These are phyloP conservation scores for Pterocarpus macrocarpus DNA, from an alignment of 306 rosid genomes.

Conservation along the genomic window DNA sequence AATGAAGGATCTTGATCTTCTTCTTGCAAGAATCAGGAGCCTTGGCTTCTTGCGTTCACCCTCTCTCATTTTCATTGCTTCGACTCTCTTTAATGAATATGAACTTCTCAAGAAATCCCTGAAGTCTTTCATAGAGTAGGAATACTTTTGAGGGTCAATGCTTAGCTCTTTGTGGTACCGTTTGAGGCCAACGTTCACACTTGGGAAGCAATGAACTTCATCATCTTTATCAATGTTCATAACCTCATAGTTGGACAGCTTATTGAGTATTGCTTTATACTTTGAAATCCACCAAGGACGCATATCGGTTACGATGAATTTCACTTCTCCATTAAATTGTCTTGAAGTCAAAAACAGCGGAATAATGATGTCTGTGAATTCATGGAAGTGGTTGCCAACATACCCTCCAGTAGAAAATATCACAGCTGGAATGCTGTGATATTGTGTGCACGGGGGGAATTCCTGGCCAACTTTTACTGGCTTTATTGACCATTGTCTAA, in stretches of 20 bases:
- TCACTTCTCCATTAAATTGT: constrained; percentile 74
- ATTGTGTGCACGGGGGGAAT: constrained; percentile 58
- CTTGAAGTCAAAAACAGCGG: constrained; percentile 79
- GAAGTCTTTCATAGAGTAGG: constrained; percentile 76
- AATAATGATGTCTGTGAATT: constrained; percentile 75
- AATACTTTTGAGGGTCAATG: constrained; percentile 67
- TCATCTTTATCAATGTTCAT: constrained; percentile 68
- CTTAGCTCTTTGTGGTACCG: constrained; percentile 65
- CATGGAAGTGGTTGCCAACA: constrained; percentile 88
- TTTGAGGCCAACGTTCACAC: constrained; percentile 73
- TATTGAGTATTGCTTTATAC: constrained; percentile 56
- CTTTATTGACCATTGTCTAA: constrained; percentile 73
- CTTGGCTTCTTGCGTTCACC: constrained; percentile 57
- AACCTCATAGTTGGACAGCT: constrained; percentile 65
- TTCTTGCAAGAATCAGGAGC: constrained; percentile 76
- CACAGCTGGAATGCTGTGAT: constrained; percentile 72
- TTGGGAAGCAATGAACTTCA: constrained; percentile 79
- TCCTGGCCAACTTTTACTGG: constrained; percentile 37
- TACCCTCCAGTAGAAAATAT: constrained; percentile 82
- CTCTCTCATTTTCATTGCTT: constrained; percentile 54
- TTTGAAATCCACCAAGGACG: constrained; percentile 65
- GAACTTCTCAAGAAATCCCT: constrained; percentile 67
- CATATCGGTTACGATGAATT: constrained; percentile 64
- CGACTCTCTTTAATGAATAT: constrained; percentile 60
- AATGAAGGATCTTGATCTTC: constrained; percentile 71